Evolutionary conservation across 2,329 filamentous ascomycete genomes (phyloP).

Genomic region (Lojkania enalia): DNA sequence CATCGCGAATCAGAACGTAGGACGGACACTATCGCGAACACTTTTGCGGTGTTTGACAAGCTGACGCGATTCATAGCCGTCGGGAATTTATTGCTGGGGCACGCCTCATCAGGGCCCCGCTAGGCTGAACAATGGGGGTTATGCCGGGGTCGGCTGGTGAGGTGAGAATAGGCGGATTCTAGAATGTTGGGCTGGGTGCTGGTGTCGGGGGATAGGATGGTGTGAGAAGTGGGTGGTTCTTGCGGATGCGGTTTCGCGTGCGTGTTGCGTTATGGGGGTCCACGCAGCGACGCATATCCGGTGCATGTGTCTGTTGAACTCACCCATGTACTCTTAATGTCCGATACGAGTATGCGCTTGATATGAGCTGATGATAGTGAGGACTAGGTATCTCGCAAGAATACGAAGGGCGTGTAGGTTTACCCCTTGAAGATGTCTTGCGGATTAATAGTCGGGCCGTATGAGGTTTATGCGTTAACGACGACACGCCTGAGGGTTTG

Average conservation of each 20-base stretch:
- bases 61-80: neutral
- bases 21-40: too few relatives aligned
- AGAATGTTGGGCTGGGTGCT: neutral
- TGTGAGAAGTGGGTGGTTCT: neutral
- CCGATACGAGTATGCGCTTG: too few relatives aligned
- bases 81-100: neutral
- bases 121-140: neutral
- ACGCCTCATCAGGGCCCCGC: neutral
- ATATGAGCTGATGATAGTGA: too few relatives aligned
- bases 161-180: neutral
- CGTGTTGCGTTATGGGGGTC: too few relatives aligned
- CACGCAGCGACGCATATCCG: too few relatives aligned
- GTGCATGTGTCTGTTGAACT: too few relatives aligned
- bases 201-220: neutral
- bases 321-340: too few relatives aligned
- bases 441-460: neutral
- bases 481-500: too few relatives aligned
- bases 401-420: neutral
- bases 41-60: too few relatives aligned
- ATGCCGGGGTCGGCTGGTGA: neutral
- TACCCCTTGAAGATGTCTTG: neutral
- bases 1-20: neutral
- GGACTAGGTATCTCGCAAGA: neutral
- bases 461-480: constrained; percentile 3
- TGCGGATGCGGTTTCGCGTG: neutral